Base-by-base conservation (phyloP, 2,329 filamentous ascomycete genomes). In the Calonectria hongkongensis region DNA sequence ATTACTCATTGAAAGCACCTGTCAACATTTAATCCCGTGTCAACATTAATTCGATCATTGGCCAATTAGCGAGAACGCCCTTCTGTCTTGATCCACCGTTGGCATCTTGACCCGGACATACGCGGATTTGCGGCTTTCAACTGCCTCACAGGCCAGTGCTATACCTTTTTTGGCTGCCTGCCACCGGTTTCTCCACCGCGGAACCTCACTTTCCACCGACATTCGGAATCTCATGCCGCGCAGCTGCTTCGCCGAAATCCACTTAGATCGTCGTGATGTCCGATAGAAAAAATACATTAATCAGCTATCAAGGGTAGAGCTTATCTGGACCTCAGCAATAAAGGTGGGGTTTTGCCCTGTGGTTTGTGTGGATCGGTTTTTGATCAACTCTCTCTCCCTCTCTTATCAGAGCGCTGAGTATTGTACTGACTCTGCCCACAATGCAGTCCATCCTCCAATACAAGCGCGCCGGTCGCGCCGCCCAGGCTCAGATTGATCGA, bases 361-460 rank as follows among this genome's bases (percentile, higher is more conserved):
- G 25, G 13, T 15, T 45, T n/a, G 2, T 28, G 5, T 9, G 16
- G 6, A 47, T 15, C n/a, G 12, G 9, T 13, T 10, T 50, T 28
- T 13, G n/a, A 3, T 21, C 15, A 36, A 16, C 18, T 43, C 58
- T 62, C 25, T 33, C 25, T 21, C n/a, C 8, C 16, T 12, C 6
- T 21, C 16, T 43, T 36, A 12, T 27, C 16, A 21, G 27, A 16
- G 25, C 15, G 39, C 27, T 12, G 18, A 18, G 25, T 27, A 33
- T 63, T 45, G 58, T 15, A 13, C 12, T 30, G 50, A 33, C 4
- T 39, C 36, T 58, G 30, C 8, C n/a, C 25, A 16, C 33, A 10
- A 74, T 78, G 76, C 76, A 78, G 15, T 77, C 76, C 2, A 15
- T 78, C 10, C 30, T 77, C 8, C 76, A 78, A 28, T 76, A 76